Base-by-base conservation (phyloP, 2,329 filamentous ascomycete species). In the Ophiocordyceps australis region DNA sequence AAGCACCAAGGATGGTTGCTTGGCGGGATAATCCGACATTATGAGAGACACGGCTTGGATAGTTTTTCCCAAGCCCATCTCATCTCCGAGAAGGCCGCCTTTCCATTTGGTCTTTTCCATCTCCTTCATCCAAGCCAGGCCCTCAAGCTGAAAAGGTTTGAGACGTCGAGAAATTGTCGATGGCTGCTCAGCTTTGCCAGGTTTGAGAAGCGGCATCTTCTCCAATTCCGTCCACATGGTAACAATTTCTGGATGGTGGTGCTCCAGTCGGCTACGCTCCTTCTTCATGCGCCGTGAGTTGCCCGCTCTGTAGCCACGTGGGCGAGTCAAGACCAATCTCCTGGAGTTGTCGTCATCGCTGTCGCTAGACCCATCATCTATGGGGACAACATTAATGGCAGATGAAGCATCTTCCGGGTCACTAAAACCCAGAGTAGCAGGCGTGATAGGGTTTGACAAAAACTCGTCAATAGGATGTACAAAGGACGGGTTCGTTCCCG, bases 51-150 rank as follows among this genome's bases (percentile, higher is more conserved):
- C 89, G 3, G 89, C 86, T 50, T 98, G 89, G 26, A 98, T 95
- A 0, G 89, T 98, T 57, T 98, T 98, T 25, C 89, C 89, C 54
- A 98, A 79, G 6, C 89, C 89, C 89, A 98, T 98, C 52, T 98
- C 89, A 39, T 98, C 89, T 31, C 89, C 89, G 3, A 98, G 65
- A 3, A 98, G 60, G 10, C 89, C 89, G 12, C 89, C 89, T 42
- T 74, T 80, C 65, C 85, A 95, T 20, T 76, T 55, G 0, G 71
- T 77, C 50, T 79, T 59, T 46, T 98, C 89, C 63, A 95, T 92
- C 28, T 66, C 74, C 32, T 66, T 71, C 82, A 98, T 91, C 89
- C 89, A 98, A 26, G 82, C 74, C 20, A 98, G 59, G 5, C 89
- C 89, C 50, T 94, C 78, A 5, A 93, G 71, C 43, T 98, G 89